Base-by-base conservation (phyloP, 2,329 filamentous ascomycete species). In the Golovinomyces cichoracearum region DNA sequence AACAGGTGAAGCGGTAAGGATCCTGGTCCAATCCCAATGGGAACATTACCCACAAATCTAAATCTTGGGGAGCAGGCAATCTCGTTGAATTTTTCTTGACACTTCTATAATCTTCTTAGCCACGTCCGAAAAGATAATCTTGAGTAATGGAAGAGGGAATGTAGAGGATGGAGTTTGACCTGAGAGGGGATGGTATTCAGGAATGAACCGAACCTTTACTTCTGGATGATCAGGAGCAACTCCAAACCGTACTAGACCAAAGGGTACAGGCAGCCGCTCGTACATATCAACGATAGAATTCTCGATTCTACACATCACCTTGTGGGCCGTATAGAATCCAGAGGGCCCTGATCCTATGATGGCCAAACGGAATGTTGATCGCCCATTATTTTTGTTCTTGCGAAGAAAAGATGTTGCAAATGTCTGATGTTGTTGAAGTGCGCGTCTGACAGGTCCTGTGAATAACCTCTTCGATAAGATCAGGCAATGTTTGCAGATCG, bases 201-300 rank as follows among this genome's bases (percentile, higher is more conserved):
- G 31, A 33, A 13, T 23, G 22, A 44, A 48, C 19, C 37, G 50
- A 29, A 90, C 84, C 75, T 98, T 98, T 55, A 98, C 90, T 66
- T 98, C 88, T 0, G 90, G 88, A 64, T 98, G 90, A 62, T 98
- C 90, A 4, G 90, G 90, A n/a, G 90, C 92, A 50, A 98, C 90
- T 7, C 90, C 90, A 60, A 90, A 93, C 49, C 90, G 73, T 46
- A 93, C 86, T 49, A 98, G 71, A 1, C 90, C 90, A 60, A 83
- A 98, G 0, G 90, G 90, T 3, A 93, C 85, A 0, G 90, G 90
- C 35, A 95, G 66, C 25, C 83, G 76, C 64, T 98, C 90, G 60
- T 93, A 98, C 88, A 98, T 95, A 63, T 95, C 88, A 21, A 98
- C 72, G 47, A 73, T 71, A 0, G 79, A 77, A 60, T 78, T 68